Base-by-base conservation (phyloP, 345 rosid species). In the Mangifera indica region DNA sequence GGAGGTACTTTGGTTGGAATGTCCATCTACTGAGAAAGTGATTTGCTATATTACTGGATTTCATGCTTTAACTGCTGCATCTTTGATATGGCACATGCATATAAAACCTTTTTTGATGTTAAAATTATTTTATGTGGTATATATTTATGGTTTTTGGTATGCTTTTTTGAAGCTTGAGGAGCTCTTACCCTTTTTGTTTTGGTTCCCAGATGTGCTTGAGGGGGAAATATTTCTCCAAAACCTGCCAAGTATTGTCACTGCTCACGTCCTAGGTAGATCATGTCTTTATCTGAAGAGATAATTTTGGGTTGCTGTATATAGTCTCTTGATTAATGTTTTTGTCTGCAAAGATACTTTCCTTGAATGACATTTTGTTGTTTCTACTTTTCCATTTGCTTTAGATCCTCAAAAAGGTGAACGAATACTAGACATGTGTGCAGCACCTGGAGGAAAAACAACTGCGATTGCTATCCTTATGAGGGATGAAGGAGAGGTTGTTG, bases 381-480 rank as follows among this genome's bases (percentile, higher is more conserved):
- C 34, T 1, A 40, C 29, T 17, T 70, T 45, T 15, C 74, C 67
- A 74, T 80, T 66, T 78, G 63, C 49, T 44, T 20, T 78, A 91
- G 99, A 95, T 89, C 99, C 99, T 87, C 92, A 87, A 51, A 91
- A 73, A 78, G 99, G 99, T 70, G 99, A 95, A 78, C 83, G 91
- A 49, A 77, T 95, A 79, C 76, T 95, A 76, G 99, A 95, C 82
- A 95, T 92, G 99, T 95, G 99, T 73, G 99, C 99, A 60, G 98
- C 98, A 51, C 99, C 98, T 0, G 99, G 99, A 75, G 99, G 99
- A 67, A 95, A 95, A 75, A 95, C 99, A 66, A 92, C 99, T 59
- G 97, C 94, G 71, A 87, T 92, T 76, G 96, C 99, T 62, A 82
- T 84, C 57, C 86, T 95, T 72, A 92, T 95, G 96, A 85, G 89